Evolutionary conservation across 331 rosid genomes (phyloP).

Genomic region (Rhamnella rubrinervis): DNA sequence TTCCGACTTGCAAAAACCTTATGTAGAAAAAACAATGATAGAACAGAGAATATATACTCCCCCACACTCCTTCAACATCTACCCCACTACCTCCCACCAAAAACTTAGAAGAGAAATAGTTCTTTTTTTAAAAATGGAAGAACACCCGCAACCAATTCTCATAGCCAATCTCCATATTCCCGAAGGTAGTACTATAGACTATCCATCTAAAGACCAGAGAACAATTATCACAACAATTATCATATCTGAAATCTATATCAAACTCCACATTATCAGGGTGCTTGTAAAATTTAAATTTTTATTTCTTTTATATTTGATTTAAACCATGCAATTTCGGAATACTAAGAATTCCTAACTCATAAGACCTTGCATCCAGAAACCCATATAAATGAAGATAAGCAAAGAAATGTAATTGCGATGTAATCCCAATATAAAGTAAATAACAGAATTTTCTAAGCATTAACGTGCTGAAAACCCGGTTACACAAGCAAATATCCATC

Average conservation of each 20-base stretch:
- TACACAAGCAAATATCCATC: neutral
- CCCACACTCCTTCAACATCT: too few relatives aligned
- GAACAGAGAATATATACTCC: too few relatives aligned
- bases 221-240: neutral
- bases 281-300: neutral
- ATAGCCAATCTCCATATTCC: too few relatives aligned
- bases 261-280: neutral
- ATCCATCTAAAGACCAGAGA: too few relatives aligned
- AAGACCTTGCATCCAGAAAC: slow-evolving; percentile 2
- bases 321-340: neutral
- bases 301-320: too few relatives aligned
- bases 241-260: neutral
- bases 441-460: neutral
- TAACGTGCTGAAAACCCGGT: neutral
- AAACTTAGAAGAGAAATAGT: neutral
- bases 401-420: neutral
- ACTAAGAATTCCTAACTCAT: neutral
- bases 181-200: too few relatives aligned
- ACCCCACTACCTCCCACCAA: too few relatives aligned
- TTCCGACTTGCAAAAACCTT: too few relatives aligned
- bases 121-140: neutral
- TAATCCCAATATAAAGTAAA: neutral
- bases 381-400: neutral
- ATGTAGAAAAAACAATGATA: too few relatives aligned
- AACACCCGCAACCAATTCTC: too few relatives aligned